A percentile compares a stretch with the other conserved stretches of the same genome.
These are phyloP conservation scores for Beta macrorhiza DNA, from an alignment of 179 eudicot genomes.

Conservation along the genomic window DNA sequence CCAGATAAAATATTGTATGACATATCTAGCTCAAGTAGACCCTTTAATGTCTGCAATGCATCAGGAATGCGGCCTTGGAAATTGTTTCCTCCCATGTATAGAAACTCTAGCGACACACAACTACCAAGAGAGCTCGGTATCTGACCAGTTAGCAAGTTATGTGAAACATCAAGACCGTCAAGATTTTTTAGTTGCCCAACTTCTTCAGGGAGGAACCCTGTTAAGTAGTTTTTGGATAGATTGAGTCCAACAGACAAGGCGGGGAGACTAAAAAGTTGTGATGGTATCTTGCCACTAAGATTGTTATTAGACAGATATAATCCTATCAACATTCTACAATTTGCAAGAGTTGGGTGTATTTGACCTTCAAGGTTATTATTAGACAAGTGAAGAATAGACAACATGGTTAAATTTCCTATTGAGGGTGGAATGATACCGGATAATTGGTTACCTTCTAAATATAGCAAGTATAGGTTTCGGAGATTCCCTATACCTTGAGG, in stretches of 20 bases:
- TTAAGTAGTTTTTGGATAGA: constrained; percentile 21
- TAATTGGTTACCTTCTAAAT: constrained; percentile 8
- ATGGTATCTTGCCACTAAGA: constrained; percentile 26
- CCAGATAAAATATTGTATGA: constrained; percentile 28
- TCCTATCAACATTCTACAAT: constrained; percentile 7
- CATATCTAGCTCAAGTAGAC: constrained; percentile 19
- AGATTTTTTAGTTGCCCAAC: constrained; percentile 23
- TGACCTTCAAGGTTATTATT: constrained; percentile 21
- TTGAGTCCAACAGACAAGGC: constrained; percentile 1
- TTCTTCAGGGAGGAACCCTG: constrained; percentile 22
- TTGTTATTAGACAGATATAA: constrained; percentile 18
- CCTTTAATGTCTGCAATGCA: constrained; percentile 18
- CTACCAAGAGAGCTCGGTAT: constrained; percentile 27
- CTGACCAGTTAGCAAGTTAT: constrained; percentile 19
- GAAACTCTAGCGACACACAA: constrained; percentile 7
- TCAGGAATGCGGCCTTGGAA: constrained; percentile 30
- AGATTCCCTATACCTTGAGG: constrained; percentile 30
- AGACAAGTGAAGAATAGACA: background rate
- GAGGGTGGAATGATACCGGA: constrained; percentile 23
- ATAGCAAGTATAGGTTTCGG: background rate
- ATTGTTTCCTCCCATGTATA: constrained; percentile 12
- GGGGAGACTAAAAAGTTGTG: constrained; percentile 21
- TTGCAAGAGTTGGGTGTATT: constrained; percentile 25
- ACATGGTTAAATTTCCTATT: constrained; percentile 21
- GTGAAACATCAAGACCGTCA: background rate